Percentiles rank a stretch among this genome's conserved stretches.
These are phyloP conservation scores for Mycena polygramma DNA, from an alignment of 768 basidiomycete species.

Conservation along the genomic window DNA sequence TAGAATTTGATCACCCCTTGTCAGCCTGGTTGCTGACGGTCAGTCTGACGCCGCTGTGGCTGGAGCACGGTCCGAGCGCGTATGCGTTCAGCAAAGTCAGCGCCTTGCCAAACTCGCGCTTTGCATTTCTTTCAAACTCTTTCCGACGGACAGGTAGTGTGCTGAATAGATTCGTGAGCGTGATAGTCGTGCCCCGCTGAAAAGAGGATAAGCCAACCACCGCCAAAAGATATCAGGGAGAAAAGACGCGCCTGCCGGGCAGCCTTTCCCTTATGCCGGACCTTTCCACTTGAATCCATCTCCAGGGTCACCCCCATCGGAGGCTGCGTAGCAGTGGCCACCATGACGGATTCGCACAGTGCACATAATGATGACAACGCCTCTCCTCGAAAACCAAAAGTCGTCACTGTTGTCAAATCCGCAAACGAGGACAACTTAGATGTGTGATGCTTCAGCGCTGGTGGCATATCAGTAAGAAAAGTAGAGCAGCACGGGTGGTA, in stretches of 20 bases:
- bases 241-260: conserved; percentile 76
- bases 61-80: conserved; percentile 88
- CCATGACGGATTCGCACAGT: conserved; percentile 73
- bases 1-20: conserved; percentile 67
- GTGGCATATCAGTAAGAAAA: background rate
- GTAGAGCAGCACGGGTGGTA: background rate
- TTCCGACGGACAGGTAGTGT: conserved; percentile 92
- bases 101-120: conserved; percentile 91
- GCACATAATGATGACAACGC: conserved; percentile 95
- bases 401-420: conserved; percentile 78
- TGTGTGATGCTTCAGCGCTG: conserved; percentile 93
- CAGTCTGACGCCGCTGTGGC: conserved; percentile 79
- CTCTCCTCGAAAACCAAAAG: conserved; percentile 97
- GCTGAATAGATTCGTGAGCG: conserved; percentile 77
- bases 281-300: conserved; percentile 74
- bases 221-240: background rate
- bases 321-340: conserved; percentile 82
- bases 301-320: conserved; percentile 88
- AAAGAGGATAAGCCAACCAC: background rate
- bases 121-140: conserved; percentile 89
- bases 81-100: conserved; percentile 88
- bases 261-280: conserved; percentile 68
- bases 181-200: conserved; percentile 90
- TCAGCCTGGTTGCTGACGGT: conserved; percentile 77
- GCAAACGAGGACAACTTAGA: conserved; percentile 87